Evolutionary conservation across 2,329 filamentous ascomycete genomes (phyloP), one percentile per base, ranked within the genome.

Genomic region (Venturia nashicola): DNA sequence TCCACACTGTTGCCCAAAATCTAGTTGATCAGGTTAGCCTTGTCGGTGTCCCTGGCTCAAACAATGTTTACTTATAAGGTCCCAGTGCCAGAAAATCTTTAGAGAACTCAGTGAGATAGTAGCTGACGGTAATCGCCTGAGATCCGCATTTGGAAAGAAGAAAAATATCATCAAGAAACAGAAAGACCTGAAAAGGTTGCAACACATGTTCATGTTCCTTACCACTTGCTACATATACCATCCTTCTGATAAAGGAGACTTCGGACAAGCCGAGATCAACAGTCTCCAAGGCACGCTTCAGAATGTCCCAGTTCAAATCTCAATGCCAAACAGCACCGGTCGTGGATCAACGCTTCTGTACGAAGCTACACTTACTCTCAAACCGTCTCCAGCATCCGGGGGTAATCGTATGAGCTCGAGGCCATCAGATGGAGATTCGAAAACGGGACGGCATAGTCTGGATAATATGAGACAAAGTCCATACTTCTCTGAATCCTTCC

Each of bases 181-280:
- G 51, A 57, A 57, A 36, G 51, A 57, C n/a, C 18, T 57, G 51
- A 57, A 57, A 36, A 57, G 51, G 36, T 14, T 57, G 12, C 51
- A 57, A n/a, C 51, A 57, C 23, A 57, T 57, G 51, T 57, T 57
- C 16, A 57, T 57, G 6, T 57, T 57, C n/a, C 51, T 57, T 20
- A 57, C 51, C 27, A 36, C 51, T 36, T 57, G 51, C 32, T 57
- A 57, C 51, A 36, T 36, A n/a, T n/a, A 57, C 18, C 32, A 57
- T n/a, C 51, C 51, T 9, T 57, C 51, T 20, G 20, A 57, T 3
- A 27, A 18, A 32, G 48, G 11, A 34, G 23, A 54, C 5, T 2
- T 54, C 23, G 48, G 48, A 34, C 51, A 57, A 57, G 5, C 27
- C 18, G 51, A 57, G 3, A 34, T 57, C 27, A 57, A 57, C 32